phyloP scores from a whole-genome alignment of 441 rosid genomes.

The Omphalea diandra region DNA sequence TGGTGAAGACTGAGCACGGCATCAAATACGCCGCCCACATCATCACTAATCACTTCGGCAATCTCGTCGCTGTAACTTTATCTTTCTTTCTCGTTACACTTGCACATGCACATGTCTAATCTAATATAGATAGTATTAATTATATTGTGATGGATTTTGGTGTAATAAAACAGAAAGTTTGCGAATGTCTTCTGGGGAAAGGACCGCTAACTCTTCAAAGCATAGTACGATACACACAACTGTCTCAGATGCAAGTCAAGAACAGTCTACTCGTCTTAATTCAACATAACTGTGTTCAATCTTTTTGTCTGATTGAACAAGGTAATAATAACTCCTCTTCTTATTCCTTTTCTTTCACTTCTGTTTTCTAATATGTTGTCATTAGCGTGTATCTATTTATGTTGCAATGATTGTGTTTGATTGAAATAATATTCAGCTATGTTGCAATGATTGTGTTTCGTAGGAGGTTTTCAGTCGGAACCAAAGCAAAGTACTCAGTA shows the following conservation, averaged over 20 bases:
- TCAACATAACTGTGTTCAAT: slow-evolving; percentile 88
- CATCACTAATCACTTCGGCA: slow-evolving; percentile 72
- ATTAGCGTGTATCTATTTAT: no score
- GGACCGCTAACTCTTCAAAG: slow-evolving; percentile 56
- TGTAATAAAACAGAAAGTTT: slow-evolving; percentile 78
- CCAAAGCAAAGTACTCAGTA: slow-evolving; percentile 51
- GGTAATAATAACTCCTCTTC: slow-evolving; percentile 37
- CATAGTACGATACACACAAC: slow-evolving; percentile 44
- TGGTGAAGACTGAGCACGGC: slow-evolving; percentile 51
- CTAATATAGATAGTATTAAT: background rate
- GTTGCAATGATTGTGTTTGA: no score
- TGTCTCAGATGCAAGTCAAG: slow-evolving; percentile 46
- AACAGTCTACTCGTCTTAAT: slow-evolving; percentile 69
- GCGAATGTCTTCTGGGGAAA: slow-evolving; percentile 73
- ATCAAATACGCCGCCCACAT: slow-evolving; percentile 68
- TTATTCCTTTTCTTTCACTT: background rate
- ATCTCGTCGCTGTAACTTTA: slow-evolving; percentile 58
- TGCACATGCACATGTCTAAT: no score
- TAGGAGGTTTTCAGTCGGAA: slow-evolving; percentile 48
- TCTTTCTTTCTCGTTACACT: no score
- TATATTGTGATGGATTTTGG: slow-evolving; percentile 12
- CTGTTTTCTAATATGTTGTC: no score
- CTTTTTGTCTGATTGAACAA: slow-evolving; percentile 50
- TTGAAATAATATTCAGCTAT: no score
- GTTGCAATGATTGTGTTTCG: slow-evolving; percentile 14